Evolutionary conservation across 495 filamentous ascomycete species (phyloP).

Genomic region (Podospora appendiculata): DNA sequence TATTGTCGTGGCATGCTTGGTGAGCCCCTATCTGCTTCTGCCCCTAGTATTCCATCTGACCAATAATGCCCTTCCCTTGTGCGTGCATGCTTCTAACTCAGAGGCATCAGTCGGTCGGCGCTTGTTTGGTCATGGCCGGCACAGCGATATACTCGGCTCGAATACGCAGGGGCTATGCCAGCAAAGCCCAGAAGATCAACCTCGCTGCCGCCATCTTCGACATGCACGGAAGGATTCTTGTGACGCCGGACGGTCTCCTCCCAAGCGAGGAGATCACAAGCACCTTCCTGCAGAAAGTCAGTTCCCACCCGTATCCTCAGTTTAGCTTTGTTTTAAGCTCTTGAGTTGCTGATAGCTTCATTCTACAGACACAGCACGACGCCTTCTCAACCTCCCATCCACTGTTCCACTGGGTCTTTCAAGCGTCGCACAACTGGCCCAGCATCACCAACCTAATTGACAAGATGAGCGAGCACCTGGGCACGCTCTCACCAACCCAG

Average conservation of each 20-base stretch:
- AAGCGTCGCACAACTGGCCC: conserved; percentile 69
- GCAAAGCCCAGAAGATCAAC: conserved; percentile 69
- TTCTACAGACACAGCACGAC: conserved; percentile 54
- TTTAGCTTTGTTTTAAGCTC: no score
- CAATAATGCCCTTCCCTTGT: neutral
- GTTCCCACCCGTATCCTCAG: neutral
- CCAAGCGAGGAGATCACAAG: conserved; percentile 74
- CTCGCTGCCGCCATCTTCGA: conserved; percentile 75
- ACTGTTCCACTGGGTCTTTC: conserved; percentile 81
- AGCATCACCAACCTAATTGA: conserved; percentile 58
- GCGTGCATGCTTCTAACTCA: neutral
- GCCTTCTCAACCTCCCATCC: conserved; percentile 69
- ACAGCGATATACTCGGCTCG: conserved; percentile 48
- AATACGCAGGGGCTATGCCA: conserved; percentile 45
- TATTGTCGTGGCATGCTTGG: conserved; percentile 57
- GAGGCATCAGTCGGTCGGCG: conserved; percentile 43
- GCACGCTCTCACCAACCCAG: conserved; percentile 22
- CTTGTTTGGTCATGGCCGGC: conserved; percentile 48
- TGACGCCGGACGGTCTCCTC: conserved; percentile 72
- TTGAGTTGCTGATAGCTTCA: neutral
- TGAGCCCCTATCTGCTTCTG: conserved; percentile 19
- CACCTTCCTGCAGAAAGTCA: conserved; percentile 56
- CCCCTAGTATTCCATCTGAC: no score
- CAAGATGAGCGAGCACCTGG: conserved; percentile 57
- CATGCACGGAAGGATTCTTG: conserved; percentile 63